Base-by-base conservation (phyloP, 2,329 filamentous ascomycete genomes). In the Xylaria digitata region DNA sequence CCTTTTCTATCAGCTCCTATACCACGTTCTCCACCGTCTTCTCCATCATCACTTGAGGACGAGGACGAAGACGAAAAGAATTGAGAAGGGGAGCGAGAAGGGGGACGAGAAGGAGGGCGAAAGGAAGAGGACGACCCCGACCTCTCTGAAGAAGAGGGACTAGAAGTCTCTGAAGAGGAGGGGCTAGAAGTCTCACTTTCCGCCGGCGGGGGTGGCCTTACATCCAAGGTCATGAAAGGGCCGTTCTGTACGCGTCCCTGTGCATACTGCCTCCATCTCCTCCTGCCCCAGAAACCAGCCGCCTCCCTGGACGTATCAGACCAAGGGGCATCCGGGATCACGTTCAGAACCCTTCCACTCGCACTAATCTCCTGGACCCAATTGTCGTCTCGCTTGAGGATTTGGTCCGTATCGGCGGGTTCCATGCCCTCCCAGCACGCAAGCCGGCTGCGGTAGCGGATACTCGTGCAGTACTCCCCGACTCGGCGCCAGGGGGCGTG, bases 401-500 rank as follows among this genome's bases (percentile, higher is more conserved):
- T 37, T 8, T 60, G n/a, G 3, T 61, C 23, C 4, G 46, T 58
- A 1, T 67, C 61, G 15, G 57, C n/a, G 0, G 55, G 52, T 1
- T 60, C 37, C 50, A 50, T 42, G 7, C 57, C 54, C 1, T 52
- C 30, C n/a, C 40, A 26, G 21, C 48, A n/a, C 21, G 70, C 69
- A 1, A 75, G 63, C 17, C 21, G 53, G 48, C 69, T 73, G 1
- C 26, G 13, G 34, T 72, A 58, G 21, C 72, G 69, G 5, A 74
- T 65, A 34, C 63, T 72, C 6, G 61, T 63, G 19, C 66, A 69
- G 37, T 61, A 70, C 0, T 5, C 3, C 0, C 48, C n/a, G 3
- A 69, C 43, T 8, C 74, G 68, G 15, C 80, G 75, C 67, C 73
- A 76, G 0, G 78, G 78, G 6, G 74, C 69, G 26, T 82, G 78